These are phyloP conservation scores for Fistulifera solaris DNA, from an alignment of 108 stramenopile species.

Conservation along the genomic window DNA sequence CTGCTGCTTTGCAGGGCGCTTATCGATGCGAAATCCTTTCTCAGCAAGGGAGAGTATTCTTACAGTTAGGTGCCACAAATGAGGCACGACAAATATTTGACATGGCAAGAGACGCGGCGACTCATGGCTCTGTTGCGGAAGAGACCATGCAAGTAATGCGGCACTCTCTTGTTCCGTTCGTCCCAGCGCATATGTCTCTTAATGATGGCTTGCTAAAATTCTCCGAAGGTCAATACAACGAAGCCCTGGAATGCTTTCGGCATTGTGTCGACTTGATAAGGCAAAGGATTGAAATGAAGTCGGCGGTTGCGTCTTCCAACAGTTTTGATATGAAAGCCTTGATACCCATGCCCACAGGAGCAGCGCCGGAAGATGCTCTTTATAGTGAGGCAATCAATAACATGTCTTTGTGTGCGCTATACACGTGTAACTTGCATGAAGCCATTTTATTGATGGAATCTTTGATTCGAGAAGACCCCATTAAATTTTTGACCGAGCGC, in stretches of 20 bases:
- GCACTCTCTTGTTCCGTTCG: not conserved
- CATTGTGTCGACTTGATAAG: slow-evolving; percentile 28
- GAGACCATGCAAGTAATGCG: not conserved
- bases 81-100: slow-evolving; percentile 50
- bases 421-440: slow-evolving; percentile 54
- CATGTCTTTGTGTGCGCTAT: slow-evolving; percentile 62
- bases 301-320: not conserved
- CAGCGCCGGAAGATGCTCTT: slow-evolving; percentile 15
- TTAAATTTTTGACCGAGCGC: slow-evolving; percentile 67
- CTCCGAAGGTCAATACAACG: slow-evolving; percentile 49
- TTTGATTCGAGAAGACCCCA: slow-evolving; percentile 71
- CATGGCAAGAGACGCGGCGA: slow-evolving; percentile 4
- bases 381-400: slow-evolving; percentile 66
- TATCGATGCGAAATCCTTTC: slow-evolving; percentile 53
- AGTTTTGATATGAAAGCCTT: not conserved
- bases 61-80: slow-evolving; percentile 64
- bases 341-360: slow-evolving; percentile 2
- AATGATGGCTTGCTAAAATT: slow-evolving; percentile 70
- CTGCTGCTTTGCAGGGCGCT: slow-evolving; percentile 13
- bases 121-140: not conserved
- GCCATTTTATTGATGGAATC: slow-evolving; percentile 63
- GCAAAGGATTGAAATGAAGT: not conserved
- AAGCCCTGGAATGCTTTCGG: slow-evolving; percentile 39
- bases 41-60: slow-evolving; percentile 70
- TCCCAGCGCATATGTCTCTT: slow-evolving; percentile 16